Conservation (phyloP, 2,329 filamentous ascomycete genomes). For the Torrubiellomyces zombiae region DNA sequence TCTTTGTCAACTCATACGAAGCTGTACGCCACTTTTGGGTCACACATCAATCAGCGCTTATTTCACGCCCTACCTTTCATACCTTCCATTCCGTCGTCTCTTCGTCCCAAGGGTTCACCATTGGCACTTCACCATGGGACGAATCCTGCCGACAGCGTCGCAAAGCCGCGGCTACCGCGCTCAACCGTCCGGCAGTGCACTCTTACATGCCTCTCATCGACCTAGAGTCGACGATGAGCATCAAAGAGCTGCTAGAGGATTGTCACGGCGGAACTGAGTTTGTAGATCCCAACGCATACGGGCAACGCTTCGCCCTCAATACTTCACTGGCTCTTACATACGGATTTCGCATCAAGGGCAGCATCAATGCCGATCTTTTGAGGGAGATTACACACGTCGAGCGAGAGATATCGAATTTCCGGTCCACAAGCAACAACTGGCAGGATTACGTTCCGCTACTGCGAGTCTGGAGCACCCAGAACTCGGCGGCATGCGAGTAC, state of each 20-base stretch:
- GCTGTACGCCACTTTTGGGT: constrained; percentile 62
- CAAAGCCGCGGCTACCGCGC: constrained; percentile 62
- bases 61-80: constrained; percentile 62
- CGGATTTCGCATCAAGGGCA: constrained; percentile 57
- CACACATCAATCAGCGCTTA: constrained; percentile 59
- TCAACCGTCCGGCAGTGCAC: constrained; percentile 60
- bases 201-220: constrained; percentile 74
- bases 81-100: constrained; percentile 72
- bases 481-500: constrained; percentile 45
- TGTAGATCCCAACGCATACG: constrained; percentile 56
- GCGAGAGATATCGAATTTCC: constrained; percentile 56
- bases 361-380: constrained; percentile 49
- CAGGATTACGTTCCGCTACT: constrained; percentile 70
- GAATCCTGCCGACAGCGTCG: constrained; percentile 62
- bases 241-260: constrained; percentile 54
- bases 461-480: constrained; percentile 45
- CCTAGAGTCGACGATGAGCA: constrained; percentile 53
- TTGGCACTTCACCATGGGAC: constrained; percentile 73
- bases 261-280: constrained; percentile 43
- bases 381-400: constrained; percentile 63
- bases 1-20: constrained; percentile 67
- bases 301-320: constrained; percentile 61
- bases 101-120: constrained; percentile 61
- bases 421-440: constrained; percentile 70
- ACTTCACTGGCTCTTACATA: constrained; percentile 67